Percentiles rank a stretch among this genome's conserved stretches.
These are phyloP conservation scores for Komagataella pseudopastoris DNA, from an alignment of 805 yeast genomes.

Conservation along the genomic window DNA sequence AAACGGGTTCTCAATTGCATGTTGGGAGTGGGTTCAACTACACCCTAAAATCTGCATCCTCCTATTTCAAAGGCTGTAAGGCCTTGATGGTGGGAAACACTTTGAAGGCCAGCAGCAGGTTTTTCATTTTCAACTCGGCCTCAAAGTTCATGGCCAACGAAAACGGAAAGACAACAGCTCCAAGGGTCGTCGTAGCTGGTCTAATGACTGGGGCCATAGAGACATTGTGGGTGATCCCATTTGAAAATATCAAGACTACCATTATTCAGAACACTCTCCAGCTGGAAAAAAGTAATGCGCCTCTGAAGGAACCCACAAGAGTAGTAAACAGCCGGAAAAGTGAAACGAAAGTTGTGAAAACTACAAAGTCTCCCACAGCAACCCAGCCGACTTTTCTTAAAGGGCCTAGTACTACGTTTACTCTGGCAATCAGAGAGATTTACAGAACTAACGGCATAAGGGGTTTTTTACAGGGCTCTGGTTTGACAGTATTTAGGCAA, in stretches of 20 bases:
- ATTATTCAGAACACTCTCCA: slow-evolving; percentile 58
- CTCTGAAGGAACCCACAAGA: neutral
- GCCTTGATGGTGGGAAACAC: slow-evolving; percentile 68
- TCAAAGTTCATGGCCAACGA: slow-evolving; percentile 53
- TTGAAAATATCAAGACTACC: slow-evolving; percentile 65
- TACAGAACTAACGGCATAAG: slow-evolving; percentile 56
- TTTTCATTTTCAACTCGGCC: slow-evolving; percentile 62
- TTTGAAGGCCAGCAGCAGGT: slow-evolving; percentile 59
- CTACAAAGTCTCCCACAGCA: slow-evolving; percentile 1
- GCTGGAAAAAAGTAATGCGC: slow-evolving; percentile 6
- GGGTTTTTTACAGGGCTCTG: slow-evolving; percentile 74
- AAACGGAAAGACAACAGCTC: slow-evolving; percentile 55
- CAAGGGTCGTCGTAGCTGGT: slow-evolving; percentile 76
- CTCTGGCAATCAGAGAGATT: slow-evolving; percentile 48
- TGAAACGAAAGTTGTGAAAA: neutral
- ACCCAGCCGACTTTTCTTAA: slow-evolving; percentile 24
- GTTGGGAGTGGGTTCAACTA: slow-evolving; percentile 19
- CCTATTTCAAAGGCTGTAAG: slow-evolving; percentile 47
- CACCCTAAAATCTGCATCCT: slow-evolving; percentile 19
- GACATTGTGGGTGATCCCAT: slow-evolving; percentile 33
- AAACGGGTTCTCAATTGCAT: slow-evolving; percentile 39
- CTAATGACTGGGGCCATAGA: slow-evolving; percentile 73
- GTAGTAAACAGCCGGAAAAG: neutral
- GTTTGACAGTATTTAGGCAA: slow-evolving; percentile 76
- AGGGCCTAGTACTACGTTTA: slow-evolving; percentile 39